Base-by-base conservation (phyloP, 441 rosid genomes). In the Pelargonium australe region DNA sequence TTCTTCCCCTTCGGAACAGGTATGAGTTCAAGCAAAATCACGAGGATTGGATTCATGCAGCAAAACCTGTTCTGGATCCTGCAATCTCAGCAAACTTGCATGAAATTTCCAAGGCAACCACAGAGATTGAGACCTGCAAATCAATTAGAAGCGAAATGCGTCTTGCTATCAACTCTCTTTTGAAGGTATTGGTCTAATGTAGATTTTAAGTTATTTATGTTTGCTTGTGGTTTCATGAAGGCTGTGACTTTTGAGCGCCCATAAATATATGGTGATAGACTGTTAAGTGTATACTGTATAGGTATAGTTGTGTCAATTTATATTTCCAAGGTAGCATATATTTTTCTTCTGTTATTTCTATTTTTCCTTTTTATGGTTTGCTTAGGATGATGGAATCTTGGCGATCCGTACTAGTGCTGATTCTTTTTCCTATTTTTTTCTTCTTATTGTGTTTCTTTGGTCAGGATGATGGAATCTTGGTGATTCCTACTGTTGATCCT, bases 381-480 rank as follows among this genome's bases (percentile, higher is more conserved):
- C 70, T 64, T 71, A 89, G 98, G 99, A 95, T 79, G 99, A 89
- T 82, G 93, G 99, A 75, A 77, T 95, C 73, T 69, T 95, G 80
- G 91, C 87, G 61, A 79, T 90, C 72, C 98, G 98, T 68, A 89
- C 85, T 78, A 57, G 49, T 62, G 49, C 49, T 66, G 17, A n/a
- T 16, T 63, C 23, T 58, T 19, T 53, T 69, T 68, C 34, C 9
- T 58, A 41, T 61, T 66, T 66, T 57, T 28, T 67, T 28, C 31
- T 14, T 70, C 58, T 69, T 49, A 4, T 67, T 1, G 12, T 74
- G 68, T 23, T 55, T 20, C 57, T 70, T 67, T 58, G 57, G 69
- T 64, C 70, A 91, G 98, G 99, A 95, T 79, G 99, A 89, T 82
- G 93, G 99, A 75, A 77, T 95, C 73, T 69, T 95, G 80, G 92